These are phyloP conservation scores for Tetrahymena borealis DNA, from an alignment of 73 alveolate genomes.

Conservation along the genomic window DNA sequence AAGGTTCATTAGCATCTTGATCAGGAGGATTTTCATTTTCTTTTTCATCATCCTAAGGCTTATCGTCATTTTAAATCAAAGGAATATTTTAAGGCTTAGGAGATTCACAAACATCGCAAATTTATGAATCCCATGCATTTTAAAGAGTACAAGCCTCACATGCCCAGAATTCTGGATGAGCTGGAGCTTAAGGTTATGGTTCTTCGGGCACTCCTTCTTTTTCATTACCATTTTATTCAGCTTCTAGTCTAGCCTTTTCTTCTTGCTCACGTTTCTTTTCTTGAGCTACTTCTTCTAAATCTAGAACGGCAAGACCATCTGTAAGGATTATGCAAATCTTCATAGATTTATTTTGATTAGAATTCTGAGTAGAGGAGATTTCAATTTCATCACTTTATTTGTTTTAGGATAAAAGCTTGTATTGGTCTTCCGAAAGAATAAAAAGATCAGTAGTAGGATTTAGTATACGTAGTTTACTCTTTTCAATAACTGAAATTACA, in stretches of 20 bases:
- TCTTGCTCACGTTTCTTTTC: constrained; percentile 53
- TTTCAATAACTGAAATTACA: background rate
- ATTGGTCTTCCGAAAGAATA: background rate
- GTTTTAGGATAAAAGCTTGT: background rate
- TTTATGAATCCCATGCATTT: constrained; percentile 51
- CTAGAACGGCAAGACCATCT: constrained; percentile 43
- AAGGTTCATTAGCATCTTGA: constrained; percentile 37
- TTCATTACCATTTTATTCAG: constrained; percentile 38
- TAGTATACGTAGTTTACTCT: background rate
- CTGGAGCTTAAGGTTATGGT: constrained; percentile 11
- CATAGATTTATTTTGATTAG: background rate
- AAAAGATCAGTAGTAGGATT: background rate
- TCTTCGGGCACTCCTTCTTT: constrained; percentile 57
- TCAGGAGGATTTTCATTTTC: constrained; percentile 22
- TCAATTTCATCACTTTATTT: background rate
- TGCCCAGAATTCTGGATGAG: constrained; percentile 54
- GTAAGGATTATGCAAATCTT: constrained; percentile 5
- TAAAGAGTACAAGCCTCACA: constrained; percentile 70
- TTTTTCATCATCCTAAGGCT: background rate
- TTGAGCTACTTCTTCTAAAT: constrained; percentile 46
- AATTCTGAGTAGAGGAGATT: background rate
- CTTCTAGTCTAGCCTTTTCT: constrained; percentile 46
- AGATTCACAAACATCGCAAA: constrained; percentile 63
- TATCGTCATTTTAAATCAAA: constrained; percentile 3
- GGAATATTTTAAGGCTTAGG: constrained; percentile 60